A percentile compares a stretch with the other conserved stretches of the same genome.
Evolutionary conservation across 2,329 filamentous ascomycete genomes (phyloP).

Genomic region (Domatiomyces catenatus): DNA sequence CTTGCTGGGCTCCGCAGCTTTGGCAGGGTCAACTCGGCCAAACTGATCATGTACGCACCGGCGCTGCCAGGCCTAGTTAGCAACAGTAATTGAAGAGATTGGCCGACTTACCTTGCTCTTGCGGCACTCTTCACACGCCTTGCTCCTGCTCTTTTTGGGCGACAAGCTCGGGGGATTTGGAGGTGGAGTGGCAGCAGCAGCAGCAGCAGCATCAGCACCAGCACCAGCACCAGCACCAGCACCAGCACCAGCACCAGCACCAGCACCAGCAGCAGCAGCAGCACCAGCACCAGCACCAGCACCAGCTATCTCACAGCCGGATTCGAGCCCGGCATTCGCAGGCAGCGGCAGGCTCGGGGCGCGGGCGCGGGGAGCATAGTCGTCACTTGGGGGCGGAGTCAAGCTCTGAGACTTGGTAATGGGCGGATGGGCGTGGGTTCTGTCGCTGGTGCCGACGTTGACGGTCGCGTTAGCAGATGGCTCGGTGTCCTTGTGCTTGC

Average conservation of each 20-base stretch:
- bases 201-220: background rate
- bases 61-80: constrained; percentile 31
- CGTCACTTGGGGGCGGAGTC: background rate
- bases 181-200: constrained; percentile 9
- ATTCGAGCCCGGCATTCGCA: background rate
- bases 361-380: background rate
- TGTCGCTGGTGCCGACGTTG: background rate
- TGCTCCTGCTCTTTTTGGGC: constrained; percentile 42
- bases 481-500: constrained; percentile 39
- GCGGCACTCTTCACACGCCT: constrained; percentile 50
- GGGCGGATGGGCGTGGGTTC: constrained; percentile 1
- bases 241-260: background rate
- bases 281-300: background rate
- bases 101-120: constrained; percentile 46
- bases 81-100: background rate
- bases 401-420: constrained; percentile 3
- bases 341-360: background rate
- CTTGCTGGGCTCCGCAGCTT: constrained; percentile 45
- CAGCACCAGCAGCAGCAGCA: background rate
- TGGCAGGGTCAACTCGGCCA: constrained; percentile 48
- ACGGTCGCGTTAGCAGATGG: background rate
- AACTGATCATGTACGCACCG: constrained; percentile 53
- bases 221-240: background rate
- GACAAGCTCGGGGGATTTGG: background rate
- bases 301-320: background rate